Evolutionary conservation across 306 rosid genomes (phyloP).

Genomic region (Alnus glutinosa): DNA sequence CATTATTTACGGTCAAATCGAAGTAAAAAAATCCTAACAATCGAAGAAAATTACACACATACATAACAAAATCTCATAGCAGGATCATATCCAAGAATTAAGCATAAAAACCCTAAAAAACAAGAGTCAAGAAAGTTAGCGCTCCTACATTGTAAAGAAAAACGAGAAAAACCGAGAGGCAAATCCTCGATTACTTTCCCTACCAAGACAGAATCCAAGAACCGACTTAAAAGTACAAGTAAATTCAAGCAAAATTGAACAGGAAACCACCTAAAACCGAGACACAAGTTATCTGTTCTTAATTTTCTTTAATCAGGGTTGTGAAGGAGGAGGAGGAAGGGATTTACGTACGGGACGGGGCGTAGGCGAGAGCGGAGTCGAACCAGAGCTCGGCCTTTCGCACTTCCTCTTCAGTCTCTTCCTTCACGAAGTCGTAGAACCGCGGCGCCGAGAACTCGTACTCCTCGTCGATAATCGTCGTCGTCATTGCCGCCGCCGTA

Average conservation of each 20-base stretch:
- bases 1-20: neutral
- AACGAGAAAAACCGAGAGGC: neutral
- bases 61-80: neutral
- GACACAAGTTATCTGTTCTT: no score
- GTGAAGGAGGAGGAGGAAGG: neutral
- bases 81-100: neutral
- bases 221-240: neutral
- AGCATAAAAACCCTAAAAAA: no score
- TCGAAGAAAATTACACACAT: neutral
- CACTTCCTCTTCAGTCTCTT: constrained; percentile 56
- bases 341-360: constrained; percentile 80
- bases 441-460: constrained; percentile 93
- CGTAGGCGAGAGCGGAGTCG: constrained; percentile 68
- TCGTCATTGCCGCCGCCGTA: neutral
- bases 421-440: constrained; percentile 66
- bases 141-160: no score
- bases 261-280: no score
- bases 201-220: neutral
- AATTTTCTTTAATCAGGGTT: no score
- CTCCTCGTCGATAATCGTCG: constrained; percentile 56
- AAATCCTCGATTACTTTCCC: no score
- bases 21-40: constrained; percentile 1
- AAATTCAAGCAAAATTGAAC: no score
- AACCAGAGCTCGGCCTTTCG: constrained; percentile 86
- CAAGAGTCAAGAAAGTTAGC: no score